These are phyloP conservation scores for Xylaria scruposa DNA, from an alignment of 495 filamentous ascomycete genomes.

Conservation along the genomic window DNA sequence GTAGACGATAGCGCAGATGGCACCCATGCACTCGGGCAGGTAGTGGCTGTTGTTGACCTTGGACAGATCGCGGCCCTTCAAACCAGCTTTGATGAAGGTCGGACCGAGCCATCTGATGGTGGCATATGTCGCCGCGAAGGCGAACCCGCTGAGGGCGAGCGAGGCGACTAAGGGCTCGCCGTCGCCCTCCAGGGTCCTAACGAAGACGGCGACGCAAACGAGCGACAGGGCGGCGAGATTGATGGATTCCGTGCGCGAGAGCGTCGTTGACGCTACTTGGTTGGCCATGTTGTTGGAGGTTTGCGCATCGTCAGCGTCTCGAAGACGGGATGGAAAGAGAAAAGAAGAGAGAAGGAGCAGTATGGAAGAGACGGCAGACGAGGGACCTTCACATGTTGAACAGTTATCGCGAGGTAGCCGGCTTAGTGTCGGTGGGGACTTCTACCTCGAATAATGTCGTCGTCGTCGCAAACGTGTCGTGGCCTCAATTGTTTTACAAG, in stretches of 20 bases:
- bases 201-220: slow-evolving; percentile 74
- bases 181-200: slow-evolving; percentile 79
- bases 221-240: slow-evolving; percentile 71
- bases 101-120: slow-evolving; percentile 95
- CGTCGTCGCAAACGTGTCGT: slow-evolving; percentile 18
- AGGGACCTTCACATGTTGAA: slow-evolving; percentile 4
- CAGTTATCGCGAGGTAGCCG: neutral
- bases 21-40: slow-evolving; percentile 98
- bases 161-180: slow-evolving; percentile 90
- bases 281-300: slow-evolving; percentile 50
- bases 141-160: slow-evolving; percentile 82
- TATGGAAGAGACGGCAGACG: neutral
- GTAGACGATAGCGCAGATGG: slow-evolving; percentile 90
- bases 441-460: neutral
- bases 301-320: slow-evolving; percentile 27
- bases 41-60: slow-evolving; percentile 74
- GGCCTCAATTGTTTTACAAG: slow-evolving; percentile 21
- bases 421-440: slow-evolving; percentile 21
- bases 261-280: slow-evolving; percentile 45
- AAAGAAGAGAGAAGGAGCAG: neutral
- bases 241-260: slow-evolving; percentile 73
- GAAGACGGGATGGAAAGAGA: neutral
- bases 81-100: slow-evolving; percentile 83
- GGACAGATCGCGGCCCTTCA: slow-evolving; percentile 90
- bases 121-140: slow-evolving; percentile 78